Conservation (phyloP, 73 alveolate species). For the Urostyla sp. region DNA sequence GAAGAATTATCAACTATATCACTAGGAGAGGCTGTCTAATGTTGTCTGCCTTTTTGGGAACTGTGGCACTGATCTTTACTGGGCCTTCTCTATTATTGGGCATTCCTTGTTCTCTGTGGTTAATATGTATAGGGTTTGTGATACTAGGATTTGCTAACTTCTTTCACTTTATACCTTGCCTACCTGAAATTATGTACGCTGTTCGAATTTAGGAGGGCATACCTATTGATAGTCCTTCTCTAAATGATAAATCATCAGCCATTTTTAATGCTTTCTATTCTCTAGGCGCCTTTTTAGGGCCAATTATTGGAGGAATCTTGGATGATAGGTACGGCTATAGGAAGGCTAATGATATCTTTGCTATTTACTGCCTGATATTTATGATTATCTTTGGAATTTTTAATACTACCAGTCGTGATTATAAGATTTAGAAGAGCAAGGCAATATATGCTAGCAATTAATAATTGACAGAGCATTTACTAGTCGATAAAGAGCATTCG, state of each 20-base stretch:
- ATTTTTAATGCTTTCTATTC: constrained; percentile 39
- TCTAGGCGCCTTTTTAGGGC: constrained; percentile 41
- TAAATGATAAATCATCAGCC: constrained; percentile 39
- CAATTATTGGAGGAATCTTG: constrained; percentile 31
- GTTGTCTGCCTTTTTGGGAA: neutral
- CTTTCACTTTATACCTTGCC: constrained; percentile 24
- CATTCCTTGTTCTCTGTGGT: constrained; percentile 17
- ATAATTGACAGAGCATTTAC: too few relatives aligned
- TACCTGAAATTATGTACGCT: constrained; percentile 28
- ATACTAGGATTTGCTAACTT: constrained; percentile 6
- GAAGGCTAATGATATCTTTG: constrained; percentile 3
- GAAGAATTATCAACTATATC: neutral
- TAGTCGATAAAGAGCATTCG: too few relatives aligned
- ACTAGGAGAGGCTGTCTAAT: constrained; percentile 10
- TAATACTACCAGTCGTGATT: too few relatives aligned
- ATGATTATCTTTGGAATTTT: too few relatives aligned
- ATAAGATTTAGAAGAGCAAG: too few relatives aligned
- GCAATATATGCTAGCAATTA: too few relatives aligned
- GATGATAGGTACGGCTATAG: constrained; percentile 7
- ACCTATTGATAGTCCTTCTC: constrained; percentile 1
- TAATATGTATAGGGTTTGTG: neutral
- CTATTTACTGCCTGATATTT: too few relatives aligned
- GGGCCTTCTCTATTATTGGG: constrained; percentile 20
- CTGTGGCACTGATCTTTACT: constrained; percentile 3
- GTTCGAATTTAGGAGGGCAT: neutral